These are phyloP conservation scores for Chrysoporthe deuterocubensis DNA, from an alignment of 2,329 filamentous ascomycete species.

Conservation along the genomic window DNA sequence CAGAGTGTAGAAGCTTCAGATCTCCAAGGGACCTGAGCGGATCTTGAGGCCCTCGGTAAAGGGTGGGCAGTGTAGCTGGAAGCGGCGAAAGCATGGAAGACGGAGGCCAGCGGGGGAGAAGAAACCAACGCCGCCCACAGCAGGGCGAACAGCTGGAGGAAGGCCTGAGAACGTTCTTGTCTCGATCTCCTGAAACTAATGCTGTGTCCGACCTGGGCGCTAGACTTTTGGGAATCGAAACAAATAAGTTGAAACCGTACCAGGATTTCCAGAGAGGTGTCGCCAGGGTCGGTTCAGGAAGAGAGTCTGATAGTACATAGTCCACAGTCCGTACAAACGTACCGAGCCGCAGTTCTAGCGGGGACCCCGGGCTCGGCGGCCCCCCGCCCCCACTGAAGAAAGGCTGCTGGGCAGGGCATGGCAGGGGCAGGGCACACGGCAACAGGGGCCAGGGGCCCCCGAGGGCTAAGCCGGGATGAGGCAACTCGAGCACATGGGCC, in stretches of 20 bases:
- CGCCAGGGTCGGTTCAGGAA: neutral
- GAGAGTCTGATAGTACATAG: neutral
- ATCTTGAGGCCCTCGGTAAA: neutral
- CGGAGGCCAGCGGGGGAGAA: neutral
- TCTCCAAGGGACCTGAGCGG: neutral
- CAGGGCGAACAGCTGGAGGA: neutral
- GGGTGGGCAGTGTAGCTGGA: neutral
- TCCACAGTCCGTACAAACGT: too few species aligned
- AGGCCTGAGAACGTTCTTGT: neutral
- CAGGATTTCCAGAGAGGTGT: too few species aligned
- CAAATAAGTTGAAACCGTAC: neutral
- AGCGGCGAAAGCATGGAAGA: neutral
- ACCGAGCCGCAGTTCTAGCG: neutral
- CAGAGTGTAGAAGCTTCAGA: neutral
- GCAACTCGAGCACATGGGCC: slow-evolving; percentile 11
- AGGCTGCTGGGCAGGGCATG: neutral
- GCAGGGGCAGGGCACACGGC: neutral
- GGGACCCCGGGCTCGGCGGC: neutral
- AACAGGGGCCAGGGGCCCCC: neutral
- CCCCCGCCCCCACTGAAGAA: neutral
- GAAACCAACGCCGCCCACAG: neutral
- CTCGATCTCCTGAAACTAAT: neutral
- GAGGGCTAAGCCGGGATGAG: slow-evolving; percentile 22
- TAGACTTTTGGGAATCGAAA: neutral
- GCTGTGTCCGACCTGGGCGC: neutral